phyloP scores from a whole-genome alignment of 495 filamentous ascomycete species.

The Podospora bellae-mahoneyi region DNA sequence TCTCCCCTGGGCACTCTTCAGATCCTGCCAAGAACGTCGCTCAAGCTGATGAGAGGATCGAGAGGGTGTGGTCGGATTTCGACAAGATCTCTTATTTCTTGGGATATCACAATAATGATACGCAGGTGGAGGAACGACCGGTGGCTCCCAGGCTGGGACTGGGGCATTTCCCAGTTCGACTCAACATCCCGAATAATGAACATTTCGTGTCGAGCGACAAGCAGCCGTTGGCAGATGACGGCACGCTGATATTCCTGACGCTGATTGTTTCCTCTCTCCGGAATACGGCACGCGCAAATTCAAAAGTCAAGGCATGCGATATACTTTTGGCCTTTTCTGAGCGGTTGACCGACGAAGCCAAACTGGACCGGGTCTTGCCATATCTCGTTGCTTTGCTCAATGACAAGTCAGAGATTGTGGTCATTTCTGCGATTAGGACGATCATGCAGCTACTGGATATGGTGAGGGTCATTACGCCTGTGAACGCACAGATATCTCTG shows the following conservation, averaged over 20 bases:
- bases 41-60: constrained; percentile 88
- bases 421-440: constrained; percentile 76
- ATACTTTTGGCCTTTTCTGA: constrained; percentile 90
- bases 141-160: constrained; percentile 46
- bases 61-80: constrained; percentile 88
- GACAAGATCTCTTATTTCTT: constrained; percentile 96
- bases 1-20: constrained; percentile 70
- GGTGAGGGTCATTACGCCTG: constrained; percentile 81
- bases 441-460: constrained; percentile 85
- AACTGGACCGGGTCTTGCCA: constrained; percentile 89
- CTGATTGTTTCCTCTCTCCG: constrained; percentile 83
- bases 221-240: constrained; percentile 65
- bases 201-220: constrained; percentile 52
- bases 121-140: constrained; percentile 28
- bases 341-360: constrained; percentile 89
- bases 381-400: constrained; percentile 78
- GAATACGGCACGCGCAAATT: constrained; percentile 81
- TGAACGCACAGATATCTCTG: constrained; percentile 92
- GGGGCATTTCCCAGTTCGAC: constrained; percentile 66
- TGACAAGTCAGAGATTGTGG: constrained; percentile 78
- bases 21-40: constrained; percentile 60
- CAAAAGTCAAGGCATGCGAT: constrained; percentile 87
- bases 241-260: constrained; percentile 86
- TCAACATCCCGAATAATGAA: constrained; percentile 84
- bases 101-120: constrained; percentile 57